These are phyloP conservation scores for Cladophialophora immunda DNA, from an alignment of 2,329 filamentous ascomycete species.

Conservation along the genomic window DNA sequence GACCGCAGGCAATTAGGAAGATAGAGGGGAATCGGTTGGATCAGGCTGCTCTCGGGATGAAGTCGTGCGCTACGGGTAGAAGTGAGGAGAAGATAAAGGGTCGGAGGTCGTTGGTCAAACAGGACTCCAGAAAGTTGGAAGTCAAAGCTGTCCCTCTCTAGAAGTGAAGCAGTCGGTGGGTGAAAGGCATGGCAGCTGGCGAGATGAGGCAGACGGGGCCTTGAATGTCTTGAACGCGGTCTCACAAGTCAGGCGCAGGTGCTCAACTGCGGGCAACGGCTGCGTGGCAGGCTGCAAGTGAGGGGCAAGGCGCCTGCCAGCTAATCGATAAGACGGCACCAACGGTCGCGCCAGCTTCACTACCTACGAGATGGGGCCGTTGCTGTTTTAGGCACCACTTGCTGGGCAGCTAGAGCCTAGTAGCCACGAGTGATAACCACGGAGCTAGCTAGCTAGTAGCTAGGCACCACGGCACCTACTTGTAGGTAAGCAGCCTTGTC, in stretches of 20 bases:
- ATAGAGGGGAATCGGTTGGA: conserved; percentile 14
- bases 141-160: neutral
- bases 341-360: neutral
- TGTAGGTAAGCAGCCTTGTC: too few species aligned
- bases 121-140: neutral
- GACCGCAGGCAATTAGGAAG: conserved; percentile 23
- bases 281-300: conserved; percentile 10
- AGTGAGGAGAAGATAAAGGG: neutral
- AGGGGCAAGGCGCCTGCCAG: conserved; percentile 10
- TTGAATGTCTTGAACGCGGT: conserved; percentile 10
- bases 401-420: neutral
- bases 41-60: conserved; percentile 2
- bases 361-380: neutral
- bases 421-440: too few species aligned
- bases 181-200: conserved; percentile 1
- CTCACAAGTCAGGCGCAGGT: conserved; percentile 15
- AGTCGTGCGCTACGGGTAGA: neutral
- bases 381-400: neutral
- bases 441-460: too few species aligned
- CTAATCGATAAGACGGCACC: conserved; percentile 11
- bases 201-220: neutral
- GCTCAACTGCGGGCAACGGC: conserved; percentile 9
- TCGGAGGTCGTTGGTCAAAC: neutral
- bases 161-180: neutral
- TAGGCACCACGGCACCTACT: too few species aligned